Base-by-base conservation (phyloP, 108 stramenopile species). In the Pseudonitzschia pungens region DNA sequence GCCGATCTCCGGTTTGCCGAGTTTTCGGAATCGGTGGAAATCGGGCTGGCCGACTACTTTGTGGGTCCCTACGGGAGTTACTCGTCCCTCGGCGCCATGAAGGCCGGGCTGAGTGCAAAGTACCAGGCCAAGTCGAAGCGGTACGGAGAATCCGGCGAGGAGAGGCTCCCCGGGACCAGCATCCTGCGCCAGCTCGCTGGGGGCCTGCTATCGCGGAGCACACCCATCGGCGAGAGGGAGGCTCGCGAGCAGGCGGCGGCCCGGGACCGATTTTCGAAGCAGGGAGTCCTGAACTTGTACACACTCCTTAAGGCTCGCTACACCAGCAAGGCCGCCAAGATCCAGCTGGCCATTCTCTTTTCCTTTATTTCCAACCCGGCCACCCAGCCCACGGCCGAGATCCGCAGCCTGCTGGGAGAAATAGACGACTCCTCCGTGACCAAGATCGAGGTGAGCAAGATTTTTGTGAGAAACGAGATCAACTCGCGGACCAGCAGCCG, bases 311-410 rank as follows among this genome's bases (percentile, higher is more conserved):
- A 91, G 72, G 91, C 91, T 57, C 84, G 94, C 31, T 96, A 96
- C 68, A 92, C 88, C 26, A 82, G 86, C 28, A 55, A 70, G 0
- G 82, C 86, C 33, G 86, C 81, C 42, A 96, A 96, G 60, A 77
- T 77, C 68, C 94, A 96, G 69, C 86, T 96, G 62, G 90, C 94
- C 50, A 86, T 96, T 64, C 80, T 96, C n/a, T 96, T 96, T 81
- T 89, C 90, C 0, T 76, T 96, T 70, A 87, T 96, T 58, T 77
- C 84, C 36, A 58, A 77, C 62, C 89, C 91, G 24, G 63, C 77
- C 48, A 77, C 91, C 27, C 94, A 95, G 78, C 94, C 94, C 31
- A 83, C 86, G 14, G 67, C 75, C 27, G 90, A 93, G 72, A 96
- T 96, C 48, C 69, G 75, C 68, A 73, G 82, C 33, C 69, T 96